Evolutionary conservation across 169 alveolate species (phyloP), one percentile per base, ranked within the genome.

Genomic region (Neospora caninum): DNA sequence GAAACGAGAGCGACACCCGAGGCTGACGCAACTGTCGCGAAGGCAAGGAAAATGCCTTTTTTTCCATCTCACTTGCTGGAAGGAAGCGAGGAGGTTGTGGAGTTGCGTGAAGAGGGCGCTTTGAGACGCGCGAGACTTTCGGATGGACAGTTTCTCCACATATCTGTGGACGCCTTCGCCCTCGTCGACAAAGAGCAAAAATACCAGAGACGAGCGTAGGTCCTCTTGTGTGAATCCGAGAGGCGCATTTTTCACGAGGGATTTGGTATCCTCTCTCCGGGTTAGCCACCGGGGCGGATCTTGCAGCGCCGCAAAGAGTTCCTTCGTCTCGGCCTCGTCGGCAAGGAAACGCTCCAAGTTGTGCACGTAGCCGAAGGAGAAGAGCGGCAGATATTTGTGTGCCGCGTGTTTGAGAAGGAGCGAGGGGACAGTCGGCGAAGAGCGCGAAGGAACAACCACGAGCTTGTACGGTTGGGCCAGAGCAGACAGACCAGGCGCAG

Each of bases 401-500:
- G 94, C 94, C 34, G 94, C 91, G 43, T 80, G 91, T 73, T 80
- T 80, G 69, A 91, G 91, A 13, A 82, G 82, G 31, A 91, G 73
- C 41, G 94, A 54, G 9, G 94, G 94, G 53, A 22, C 34, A 78
- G 84, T 64, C 36, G 94, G 64, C 38, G 91, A 91, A 38, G 67
- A 82, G 16, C 83, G 91, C 49, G 94, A 53, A 31, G 94, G 94
- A 38, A 91, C n/a, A n/a, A 91, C 45, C 91, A 91, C 91, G 16
- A 80, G 91, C 42, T 91, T 91, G 84, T 91, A 91, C 86, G 84
- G 84, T 43, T 73, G 84, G 39, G 84, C 38, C 31, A 73, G 94
- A 0, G 89, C 88, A 80, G 94, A 87, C 31, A 91, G 82, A 0
- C 89, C 82, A 53, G 80, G 53, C 29, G 88, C 42, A 31, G 94